These are phyloP conservation scores for Coemansia sp. DNA, from an alignment of 192 early-diverging fungal genomes.

Conservation along the genomic window DNA sequence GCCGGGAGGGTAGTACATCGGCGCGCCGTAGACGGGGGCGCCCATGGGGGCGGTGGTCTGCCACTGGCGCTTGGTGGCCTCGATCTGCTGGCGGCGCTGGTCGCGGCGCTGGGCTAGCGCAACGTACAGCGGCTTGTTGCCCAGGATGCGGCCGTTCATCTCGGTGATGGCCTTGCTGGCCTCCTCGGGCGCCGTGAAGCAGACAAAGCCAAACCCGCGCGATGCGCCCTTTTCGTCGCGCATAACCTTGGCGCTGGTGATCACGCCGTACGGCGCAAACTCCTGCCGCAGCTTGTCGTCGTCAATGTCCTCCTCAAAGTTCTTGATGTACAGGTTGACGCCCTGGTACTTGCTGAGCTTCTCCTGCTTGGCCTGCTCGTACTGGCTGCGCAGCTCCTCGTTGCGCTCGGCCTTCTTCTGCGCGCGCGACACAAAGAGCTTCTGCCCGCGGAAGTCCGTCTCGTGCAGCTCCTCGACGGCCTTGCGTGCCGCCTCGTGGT, in stretches of 20 bases:
- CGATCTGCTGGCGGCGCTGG: conserved; percentile 92
- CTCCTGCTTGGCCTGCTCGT: conserved; percentile 94
- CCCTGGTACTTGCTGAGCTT: conserved; percentile 99
- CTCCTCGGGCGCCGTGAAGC: conserved; percentile 99
- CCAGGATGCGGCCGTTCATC: conserved; percentile 97
- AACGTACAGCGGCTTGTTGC: conserved; percentile 97
- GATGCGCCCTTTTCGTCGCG: conserved; percentile 85
- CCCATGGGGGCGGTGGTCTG: conserved; percentile 52
- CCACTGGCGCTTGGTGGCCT: conserved; percentile 94
- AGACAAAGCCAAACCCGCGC: conserved; percentile 99
- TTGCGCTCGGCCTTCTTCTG: conserved; percentile 99
- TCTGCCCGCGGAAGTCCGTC: conserved; percentile 87
- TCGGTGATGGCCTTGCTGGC: conserved; percentile 98
- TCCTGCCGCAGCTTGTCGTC: conserved; percentile 97
- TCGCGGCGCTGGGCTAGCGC: conserved; percentile 99
- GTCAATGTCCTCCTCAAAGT: conserved; percentile 95
- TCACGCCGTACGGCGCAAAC: conserved; percentile 94
- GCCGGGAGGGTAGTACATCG: conserved; percentile 64
- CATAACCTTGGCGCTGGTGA: conserved; percentile 99
- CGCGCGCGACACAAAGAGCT: conserved; percentile 94
- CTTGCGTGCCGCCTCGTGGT: conserved; percentile 84
- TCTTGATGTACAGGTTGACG: conserved; percentile 98
- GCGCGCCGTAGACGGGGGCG: conserved; percentile 59
- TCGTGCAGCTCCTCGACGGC: conserved; percentile 96
- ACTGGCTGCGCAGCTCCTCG: conserved; percentile 94